A percentile compares a stretch with the other conserved stretches of the same genome.
These are phyloP conservation scores for Sanghuangporus weigelae DNA, from an alignment of 1,284 basidiomycete genomes.

Conservation along the genomic window DNA sequence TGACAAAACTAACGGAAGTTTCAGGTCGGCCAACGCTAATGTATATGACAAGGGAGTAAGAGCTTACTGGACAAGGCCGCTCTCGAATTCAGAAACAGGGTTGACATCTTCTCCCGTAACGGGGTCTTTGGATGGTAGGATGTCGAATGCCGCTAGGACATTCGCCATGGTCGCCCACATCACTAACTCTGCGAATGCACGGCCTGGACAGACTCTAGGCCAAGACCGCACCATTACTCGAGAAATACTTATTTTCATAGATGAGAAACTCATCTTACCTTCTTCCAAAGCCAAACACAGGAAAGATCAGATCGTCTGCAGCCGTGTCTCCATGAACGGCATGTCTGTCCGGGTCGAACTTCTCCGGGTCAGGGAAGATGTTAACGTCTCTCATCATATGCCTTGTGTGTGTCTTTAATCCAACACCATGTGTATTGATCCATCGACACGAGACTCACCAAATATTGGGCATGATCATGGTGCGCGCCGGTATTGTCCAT, in stretches of 20 bases:
- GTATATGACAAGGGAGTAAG: background rate
- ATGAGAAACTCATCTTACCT: background rate
- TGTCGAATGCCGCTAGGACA: conserved; percentile 9
- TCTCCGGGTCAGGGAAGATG: conserved; percentile 10
- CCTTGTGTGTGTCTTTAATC: background rate
- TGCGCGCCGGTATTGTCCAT: conserved; percentile 8
- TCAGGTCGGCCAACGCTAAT: background rate
- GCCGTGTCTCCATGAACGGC: background rate
- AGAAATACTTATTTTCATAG: conserved; percentile 4
- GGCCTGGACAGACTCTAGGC: conserved; percentile 15
- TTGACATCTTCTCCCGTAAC: background rate
- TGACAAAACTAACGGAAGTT: background rate
- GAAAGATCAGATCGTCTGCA: background rate
- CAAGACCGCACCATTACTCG: background rate
- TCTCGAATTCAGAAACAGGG: background rate
- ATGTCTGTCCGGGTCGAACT: conserved; percentile 6
- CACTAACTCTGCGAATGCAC: conserved; percentile 8
- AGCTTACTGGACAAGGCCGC: conserved; percentile 3
- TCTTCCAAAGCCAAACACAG: conserved; percentile 3
- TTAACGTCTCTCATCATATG: conserved; percentile 12
- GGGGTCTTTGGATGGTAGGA: conserved; percentile 8
- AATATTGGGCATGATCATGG: conserved; percentile 15
- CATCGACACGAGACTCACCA: conserved; percentile 4
- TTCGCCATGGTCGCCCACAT: conserved; percentile 15
- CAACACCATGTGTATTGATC: background rate